Percentiles rank a stretch among this genome's conserved stretches.
Conservation (phyloP, 306 rosid species). For the Sindora glabra region DNA sequence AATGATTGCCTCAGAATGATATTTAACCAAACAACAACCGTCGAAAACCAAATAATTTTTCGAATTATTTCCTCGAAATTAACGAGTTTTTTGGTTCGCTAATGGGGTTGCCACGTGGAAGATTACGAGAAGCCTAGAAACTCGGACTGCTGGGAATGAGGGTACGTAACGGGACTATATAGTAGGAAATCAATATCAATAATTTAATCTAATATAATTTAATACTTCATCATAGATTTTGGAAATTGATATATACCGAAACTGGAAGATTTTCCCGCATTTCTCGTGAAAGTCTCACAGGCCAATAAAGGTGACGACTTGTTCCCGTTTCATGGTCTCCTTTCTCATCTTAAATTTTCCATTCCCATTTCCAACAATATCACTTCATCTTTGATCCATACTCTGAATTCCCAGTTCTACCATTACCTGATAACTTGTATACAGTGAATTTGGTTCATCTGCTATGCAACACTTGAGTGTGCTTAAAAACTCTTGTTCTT, state of each 20-base stretch:
- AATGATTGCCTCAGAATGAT: background rate
- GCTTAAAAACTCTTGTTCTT: slow-evolving; percentile 12
- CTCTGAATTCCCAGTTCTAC: slow-evolving; percentile 5
- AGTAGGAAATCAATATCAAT: background rate
- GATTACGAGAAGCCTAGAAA: slow-evolving; percentile 24
- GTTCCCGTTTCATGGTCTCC: no score
- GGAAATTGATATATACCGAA: slow-evolving; percentile 11
- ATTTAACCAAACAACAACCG: slow-evolving; percentile 12
- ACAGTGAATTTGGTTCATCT: background rate
- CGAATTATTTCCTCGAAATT: background rate
- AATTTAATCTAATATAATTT: background rate
- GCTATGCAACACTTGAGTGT: background rate
- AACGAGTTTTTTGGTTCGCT: slow-evolving; percentile 14
- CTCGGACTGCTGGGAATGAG: slow-evolving; percentile 6
- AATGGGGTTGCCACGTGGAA: slow-evolving; percentile 3
- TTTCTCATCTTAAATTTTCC: no score
- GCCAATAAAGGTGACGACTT: slow-evolving; percentile 35
- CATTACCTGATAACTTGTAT: background rate
- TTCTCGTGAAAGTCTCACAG: slow-evolving; percentile 62
- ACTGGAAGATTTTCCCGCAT: slow-evolving; percentile 14
- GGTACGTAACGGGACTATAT: background rate
- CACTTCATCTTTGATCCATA: background rate
- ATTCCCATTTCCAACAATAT: background rate
- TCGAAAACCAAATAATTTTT: slow-evolving; percentile 1
- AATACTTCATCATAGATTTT: background rate